These are phyloP conservation scores for Hondaea fermentalgiana DNA, from an alignment of 108 stramenopile species.

Conservation along the genomic window DNA sequence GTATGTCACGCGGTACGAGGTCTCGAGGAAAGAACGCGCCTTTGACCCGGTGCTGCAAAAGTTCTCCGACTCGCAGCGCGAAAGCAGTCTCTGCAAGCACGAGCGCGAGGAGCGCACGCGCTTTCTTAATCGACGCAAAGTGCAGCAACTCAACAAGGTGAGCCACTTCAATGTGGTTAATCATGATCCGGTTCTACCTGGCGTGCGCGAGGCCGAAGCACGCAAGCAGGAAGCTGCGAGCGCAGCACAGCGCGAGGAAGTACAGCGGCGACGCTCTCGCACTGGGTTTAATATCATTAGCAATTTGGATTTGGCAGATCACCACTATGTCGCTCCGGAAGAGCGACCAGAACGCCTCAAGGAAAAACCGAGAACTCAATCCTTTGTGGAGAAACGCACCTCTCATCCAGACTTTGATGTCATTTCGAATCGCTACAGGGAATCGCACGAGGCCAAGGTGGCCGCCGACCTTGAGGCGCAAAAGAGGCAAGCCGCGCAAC, in stretches of 20 bases:
- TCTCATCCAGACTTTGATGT: background rate
- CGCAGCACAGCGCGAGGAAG: background rate
- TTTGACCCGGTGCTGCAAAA: slow-evolving; percentile 6
- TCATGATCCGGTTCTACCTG: background rate
- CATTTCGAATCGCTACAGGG: background rate
- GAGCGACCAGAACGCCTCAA: background rate
- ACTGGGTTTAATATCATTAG: background rate
- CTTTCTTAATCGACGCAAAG: background rate
- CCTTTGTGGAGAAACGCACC: background rate
- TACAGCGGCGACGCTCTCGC: background rate
- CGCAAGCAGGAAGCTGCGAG: background rate
- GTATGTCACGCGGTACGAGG: slow-evolving; percentile 8
- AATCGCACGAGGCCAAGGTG: background rate
- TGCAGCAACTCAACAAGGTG: background rate
- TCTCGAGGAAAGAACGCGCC: background rate
- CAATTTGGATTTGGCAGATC: background rate
- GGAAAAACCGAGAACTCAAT: background rate
- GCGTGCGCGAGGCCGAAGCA: background rate
- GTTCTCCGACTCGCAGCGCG: background rate
- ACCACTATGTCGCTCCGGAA: background rate
- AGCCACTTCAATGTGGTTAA: background rate
- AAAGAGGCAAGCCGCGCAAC: background rate
- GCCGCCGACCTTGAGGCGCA: background rate
- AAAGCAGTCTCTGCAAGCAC: background rate
- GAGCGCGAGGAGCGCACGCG: background rate